phyloP scores from a whole-genome alignment of 2,329 filamentous ascomycete species.

The Colletotrichum eleusines region DNA sequence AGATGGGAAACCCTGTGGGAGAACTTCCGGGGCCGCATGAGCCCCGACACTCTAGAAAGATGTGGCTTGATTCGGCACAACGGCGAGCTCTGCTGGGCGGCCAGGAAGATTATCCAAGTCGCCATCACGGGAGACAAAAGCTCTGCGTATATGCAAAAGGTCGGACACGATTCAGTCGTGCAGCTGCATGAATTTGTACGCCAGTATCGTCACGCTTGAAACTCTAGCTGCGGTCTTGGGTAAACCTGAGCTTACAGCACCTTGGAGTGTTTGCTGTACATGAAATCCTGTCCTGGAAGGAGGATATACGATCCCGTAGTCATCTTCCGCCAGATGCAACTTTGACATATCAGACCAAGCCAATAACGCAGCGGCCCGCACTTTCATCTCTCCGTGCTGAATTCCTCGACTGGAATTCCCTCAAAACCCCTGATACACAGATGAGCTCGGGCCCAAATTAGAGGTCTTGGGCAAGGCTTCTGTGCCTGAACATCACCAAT shows the following conservation, averaged over 20 bases:
- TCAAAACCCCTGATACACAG: not conserved
- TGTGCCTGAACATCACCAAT: not conserved
- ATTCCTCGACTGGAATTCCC: not conserved
- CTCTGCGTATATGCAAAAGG: constrained; percentile 37
- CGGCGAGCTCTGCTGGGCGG: constrained; percentile 38
- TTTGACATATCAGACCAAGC: not conserved
- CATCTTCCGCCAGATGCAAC: not conserved
- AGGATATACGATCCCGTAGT: not conserved
- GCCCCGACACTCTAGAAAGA: constrained; percentile 5
- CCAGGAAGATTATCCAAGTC: constrained; percentile 30
- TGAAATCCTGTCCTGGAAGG: not conserved
- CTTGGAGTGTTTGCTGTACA: not conserved
- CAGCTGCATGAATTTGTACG: constrained; percentile 35
- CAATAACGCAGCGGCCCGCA: not conserved
- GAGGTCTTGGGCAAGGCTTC: rapidly evolving
- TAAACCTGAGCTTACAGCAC: not conserved
- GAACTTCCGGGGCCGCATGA: constrained; percentile 1
- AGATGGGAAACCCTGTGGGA: constrained; percentile 45
- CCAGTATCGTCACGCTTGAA: constrained; percentile 28
- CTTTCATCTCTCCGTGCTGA: not conserved
- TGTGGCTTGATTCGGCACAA: constrained; percentile 32
- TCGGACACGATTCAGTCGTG: constrained; percentile 31
- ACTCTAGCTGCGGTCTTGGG: not conserved
- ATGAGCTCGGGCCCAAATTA: not conserved
- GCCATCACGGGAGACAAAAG: constrained; percentile 32